Evolutionary conservation across 1,139 yeast species (phyloP), one percentile per base, ranked within the genome.

Genomic region (Hyphopichia buzzinii): DNA sequence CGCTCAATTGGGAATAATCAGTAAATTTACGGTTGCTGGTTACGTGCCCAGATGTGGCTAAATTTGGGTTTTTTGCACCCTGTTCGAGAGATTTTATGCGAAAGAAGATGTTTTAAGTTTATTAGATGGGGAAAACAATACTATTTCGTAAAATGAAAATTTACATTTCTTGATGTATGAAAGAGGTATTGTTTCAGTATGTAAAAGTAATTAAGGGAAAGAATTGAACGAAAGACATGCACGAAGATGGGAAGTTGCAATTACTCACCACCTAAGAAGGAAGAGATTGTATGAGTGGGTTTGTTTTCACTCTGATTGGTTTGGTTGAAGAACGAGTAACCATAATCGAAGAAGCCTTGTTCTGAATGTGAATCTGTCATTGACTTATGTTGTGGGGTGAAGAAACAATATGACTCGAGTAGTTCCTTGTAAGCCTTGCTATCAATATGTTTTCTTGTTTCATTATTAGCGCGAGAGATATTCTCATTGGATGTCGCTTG

Each of bases 391-490:
- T 19, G 17, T 7, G 36, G 35, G 10, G 39, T 38, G 27, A 59
- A 84, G 51, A 86, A 86, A 54, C 95, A 86, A 57, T 82, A 86
- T 39, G 79, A 79, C 42, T 84, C 82, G 43, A 86, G 63, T 30
- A 86, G 62, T 44, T 81, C 84, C 52, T 80, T 79, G 55, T 86
- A 86, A 1, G 82, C 69, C 42, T 75, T 69, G 5, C 88, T 76
- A 50, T 80, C 77, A 51, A 81, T 47, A 14, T 42, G 40, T 13
- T 42, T 45, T 16, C 26, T 21, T 14, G 26, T 27, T 14, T 15
- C n/a, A 7, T 14, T 12, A 12, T 19, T 29, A 11, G 6, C 10
- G 24, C 15, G 31, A 17, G 17, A 16, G 5, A 11, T 6, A 8
- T 25, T 6, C 14, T n/a, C 7, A 6, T 13, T 6, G 10, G 15